phyloP scores from a whole-genome alignment of 805 yeast genomes.

The Wickerhamiella brachini region DNA sequence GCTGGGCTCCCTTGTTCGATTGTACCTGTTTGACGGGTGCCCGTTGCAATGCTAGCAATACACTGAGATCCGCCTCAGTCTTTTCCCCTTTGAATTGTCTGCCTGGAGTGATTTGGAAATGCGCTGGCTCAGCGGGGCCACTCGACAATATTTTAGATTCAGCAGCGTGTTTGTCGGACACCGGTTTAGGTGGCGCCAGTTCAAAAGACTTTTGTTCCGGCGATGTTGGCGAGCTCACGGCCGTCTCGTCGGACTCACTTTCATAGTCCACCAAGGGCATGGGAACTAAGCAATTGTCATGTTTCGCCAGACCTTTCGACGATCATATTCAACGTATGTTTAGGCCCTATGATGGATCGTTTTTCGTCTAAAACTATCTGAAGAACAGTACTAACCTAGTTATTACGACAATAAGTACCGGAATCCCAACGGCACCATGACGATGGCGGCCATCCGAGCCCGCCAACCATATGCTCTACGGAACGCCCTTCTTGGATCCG shows the following conservation, averaged over 20 bases:
- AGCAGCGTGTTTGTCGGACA: background rate
- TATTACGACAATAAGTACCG: slow-evolving; percentile 23
- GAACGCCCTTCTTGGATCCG: slow-evolving; percentile 50
- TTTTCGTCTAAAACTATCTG: background rate
- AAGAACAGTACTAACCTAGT: background rate
- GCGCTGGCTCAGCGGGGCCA: background rate
- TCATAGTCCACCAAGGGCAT: slow-evolving; percentile 11
- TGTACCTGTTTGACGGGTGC: background rate
- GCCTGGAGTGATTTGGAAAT: background rate
- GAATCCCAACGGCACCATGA: slow-evolving; percentile 73
- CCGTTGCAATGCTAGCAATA: background rate
- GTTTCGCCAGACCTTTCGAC: background rate
- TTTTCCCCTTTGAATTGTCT: background rate
- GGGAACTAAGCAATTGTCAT: background rate
- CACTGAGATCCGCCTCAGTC: background rate
- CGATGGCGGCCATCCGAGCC: slow-evolving; percentile 87
- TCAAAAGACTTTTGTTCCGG: background rate
- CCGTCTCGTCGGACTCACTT: slow-evolving; percentile 4
- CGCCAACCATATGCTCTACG: slow-evolving; percentile 73
- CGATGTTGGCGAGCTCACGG: background rate
- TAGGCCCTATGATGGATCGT: background rate
- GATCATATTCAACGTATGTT: slow-evolving; percentile 2
- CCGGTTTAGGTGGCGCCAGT: background rate
- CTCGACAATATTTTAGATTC: too few relatives aligned
- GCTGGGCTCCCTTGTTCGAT: too few relatives aligned